phyloP scores from a whole-genome alignment of 495 filamentous ascomycete genomes.

The Aspergillus leporis region DNA sequence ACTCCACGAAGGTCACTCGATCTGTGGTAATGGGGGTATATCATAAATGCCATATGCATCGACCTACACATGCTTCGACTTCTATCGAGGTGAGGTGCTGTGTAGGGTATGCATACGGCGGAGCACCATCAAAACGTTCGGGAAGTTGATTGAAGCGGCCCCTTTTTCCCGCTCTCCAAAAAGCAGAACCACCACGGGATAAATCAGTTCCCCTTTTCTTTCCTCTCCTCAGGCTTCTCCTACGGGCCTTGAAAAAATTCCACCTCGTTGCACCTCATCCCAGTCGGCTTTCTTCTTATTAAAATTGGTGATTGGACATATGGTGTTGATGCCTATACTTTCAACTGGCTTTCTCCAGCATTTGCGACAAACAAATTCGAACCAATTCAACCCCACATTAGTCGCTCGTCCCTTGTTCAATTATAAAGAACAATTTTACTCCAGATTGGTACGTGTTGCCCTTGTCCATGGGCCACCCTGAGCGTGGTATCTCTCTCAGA shows the following conservation, averaged over 20 bases:
- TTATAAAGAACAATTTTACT: not conserved
- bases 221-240: not conserved
- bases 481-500: not conserved
- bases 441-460: conserved; percentile 3
- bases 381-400: conserved; percentile 1
- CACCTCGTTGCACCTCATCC: not conserved
- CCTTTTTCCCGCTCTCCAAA: not conserved
- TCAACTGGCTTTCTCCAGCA: not conserved
- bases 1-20: no score
- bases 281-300: not conserved
- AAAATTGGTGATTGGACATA: not conserved
- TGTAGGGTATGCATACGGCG: no score
- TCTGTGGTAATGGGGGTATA: no score
- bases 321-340: not conserved
- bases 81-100: no score
- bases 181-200: not conserved
- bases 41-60: no score
- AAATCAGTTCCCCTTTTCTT: not conserved
- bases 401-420: not conserved
- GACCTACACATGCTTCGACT: no score
- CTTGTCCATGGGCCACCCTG: conserved; percentile 7
- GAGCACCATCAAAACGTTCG: no score
- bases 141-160: not conserved
- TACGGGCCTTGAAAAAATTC: not conserved
- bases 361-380: not conserved